These are phyloP conservation scores for Ceriops decandra DNA, from an alignment of 345 rosid genomes.

Conservation along the genomic window DNA sequence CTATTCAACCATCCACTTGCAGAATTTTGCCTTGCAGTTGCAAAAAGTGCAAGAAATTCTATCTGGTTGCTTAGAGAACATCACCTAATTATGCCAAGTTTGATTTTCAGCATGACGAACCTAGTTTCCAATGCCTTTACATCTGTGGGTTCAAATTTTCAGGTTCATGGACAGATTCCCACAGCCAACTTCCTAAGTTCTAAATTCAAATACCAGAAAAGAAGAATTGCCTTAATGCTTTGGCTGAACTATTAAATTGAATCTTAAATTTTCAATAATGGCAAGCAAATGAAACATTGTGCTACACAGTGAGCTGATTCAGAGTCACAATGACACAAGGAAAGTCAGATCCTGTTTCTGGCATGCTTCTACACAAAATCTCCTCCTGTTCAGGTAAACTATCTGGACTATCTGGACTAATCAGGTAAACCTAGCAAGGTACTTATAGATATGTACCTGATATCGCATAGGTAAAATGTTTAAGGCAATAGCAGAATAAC, in stretches of 20 bases:
- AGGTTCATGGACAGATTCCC: too few relatives aligned
- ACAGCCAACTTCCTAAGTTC: background rate
- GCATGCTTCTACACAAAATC: background rate
- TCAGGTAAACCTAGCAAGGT: too few relatives aligned
- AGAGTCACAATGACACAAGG: background rate
- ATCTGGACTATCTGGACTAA: too few relatives aligned
- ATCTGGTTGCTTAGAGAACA: too few relatives aligned
- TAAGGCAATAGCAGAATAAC: background rate
- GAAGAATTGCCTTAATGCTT: background rate
- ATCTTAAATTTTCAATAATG: background rate
- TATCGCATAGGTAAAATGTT: background rate
- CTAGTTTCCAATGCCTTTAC: too few relatives aligned
- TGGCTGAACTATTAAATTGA: background rate
- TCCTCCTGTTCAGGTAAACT: background rate
- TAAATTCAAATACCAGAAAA: background rate
- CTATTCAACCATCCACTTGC: too few relatives aligned
- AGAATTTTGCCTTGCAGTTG: too few relatives aligned
- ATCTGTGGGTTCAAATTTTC: too few relatives aligned
- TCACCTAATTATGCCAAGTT: too few relatives aligned
- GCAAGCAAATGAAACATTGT: background rate
- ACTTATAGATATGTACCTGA: background rate
- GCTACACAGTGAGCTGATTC: background rate
- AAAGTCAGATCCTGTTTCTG: background rate
- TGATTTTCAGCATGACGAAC: too few relatives aligned
- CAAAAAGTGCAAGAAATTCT: too few relatives aligned